Evolutionary conservation across 73 alveolate genomes (phyloP), one percentile per base, ranked within the genome.

Genomic region (Paraurostyla sp.): DNA sequence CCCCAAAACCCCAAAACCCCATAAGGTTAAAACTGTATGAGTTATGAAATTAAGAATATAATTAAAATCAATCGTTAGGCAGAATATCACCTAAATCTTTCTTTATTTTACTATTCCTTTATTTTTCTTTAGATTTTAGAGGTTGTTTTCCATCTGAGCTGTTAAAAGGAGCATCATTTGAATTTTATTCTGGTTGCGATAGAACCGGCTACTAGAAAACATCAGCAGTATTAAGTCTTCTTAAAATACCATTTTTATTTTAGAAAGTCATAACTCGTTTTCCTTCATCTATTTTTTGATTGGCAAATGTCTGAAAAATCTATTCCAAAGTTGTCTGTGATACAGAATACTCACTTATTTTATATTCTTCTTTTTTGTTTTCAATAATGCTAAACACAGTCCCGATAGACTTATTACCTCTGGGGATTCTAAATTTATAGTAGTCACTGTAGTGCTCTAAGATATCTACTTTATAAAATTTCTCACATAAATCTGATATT

Each of bases 301-400:
- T 80, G 20, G 95, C 92, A 65, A 89, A 89, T 80, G 75, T 57
- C 71, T 89, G 71, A 63, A 89, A 89, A 13, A 93, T 93, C 88
- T 93, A 95, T 76, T 93, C 97, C n/a, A 93, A 81, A 25, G 97
- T 91, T 13, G 97, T 85, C 76, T 83, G 88, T 49, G 85, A 89
- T 46, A 86, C 91, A 35, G 93, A 93, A 52, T 93, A 93, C 80
- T 93, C 96, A 50, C 76, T 78, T 42, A 93, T 86, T 86, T 80
- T 65, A 51, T 16, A 76, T 52, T 40, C 78, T 49, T 40, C 52
- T 58, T 91, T 93, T 58, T 46, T 23, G 54, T 63, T 85, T 88
- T 93, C 97, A 56, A 89, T 46, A 0, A 84, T 35, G 27, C 95
- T 91, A 71, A 89, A 93, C 51, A 93, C 63, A 80, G 27, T 83